phyloP scores from a whole-genome alignment of 164 flowering plant species.

The Vitis labrusca region DNA sequence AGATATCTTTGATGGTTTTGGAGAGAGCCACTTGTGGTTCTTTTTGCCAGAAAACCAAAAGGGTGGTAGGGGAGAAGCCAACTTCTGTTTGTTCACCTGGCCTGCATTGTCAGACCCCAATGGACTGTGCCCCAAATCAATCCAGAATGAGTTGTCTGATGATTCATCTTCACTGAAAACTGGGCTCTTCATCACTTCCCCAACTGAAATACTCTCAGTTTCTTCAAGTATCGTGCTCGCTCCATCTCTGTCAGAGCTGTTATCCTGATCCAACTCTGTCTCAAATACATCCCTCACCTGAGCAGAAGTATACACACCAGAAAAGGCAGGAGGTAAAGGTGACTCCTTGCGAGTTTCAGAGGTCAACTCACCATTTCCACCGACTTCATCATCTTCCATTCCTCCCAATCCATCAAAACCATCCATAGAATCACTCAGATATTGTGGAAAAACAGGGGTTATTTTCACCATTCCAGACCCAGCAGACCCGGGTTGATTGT shows the following conservation, averaged over 20 bases:
- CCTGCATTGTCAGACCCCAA: constrained; percentile 53
- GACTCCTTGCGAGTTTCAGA: constrained; percentile 44
- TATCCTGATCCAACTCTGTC: constrained; percentile 73
- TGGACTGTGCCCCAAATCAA: constrained; percentile 92
- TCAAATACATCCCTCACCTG: constrained; percentile 92
- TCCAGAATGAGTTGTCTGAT: constrained; percentile 81
- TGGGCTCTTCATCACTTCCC: constrained; percentile 90
- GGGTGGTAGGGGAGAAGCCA: constrained; percentile 61
- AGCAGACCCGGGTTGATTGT: constrained; percentile 62
- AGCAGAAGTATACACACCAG: constrained; percentile 79
- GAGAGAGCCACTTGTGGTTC: constrained; percentile 45
- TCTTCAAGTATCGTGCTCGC: constrained; percentile 90
- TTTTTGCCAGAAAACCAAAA: constrained; percentile 58
- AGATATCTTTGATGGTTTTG: constrained; percentile 46
- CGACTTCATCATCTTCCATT: constrained; percentile 42
- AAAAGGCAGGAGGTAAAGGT: constrained; percentile 74
- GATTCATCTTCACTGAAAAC: constrained; percentile 90
- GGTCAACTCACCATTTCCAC: constrained; percentile 36
- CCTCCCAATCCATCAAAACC: constrained; percentile 56
- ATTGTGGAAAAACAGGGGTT: constrained; percentile 73
- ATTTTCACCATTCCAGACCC: constrained; percentile 93
- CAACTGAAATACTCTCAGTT: constrained; percentile 73
- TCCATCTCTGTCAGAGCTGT: constrained; percentile 78
- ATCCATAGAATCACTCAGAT: constrained; percentile 77
- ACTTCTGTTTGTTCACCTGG: constrained; percentile 39